Evolutionary conservation across 163 green algal genomes (phyloP).

Genomic region (Chlorella variabilis): DNA sequence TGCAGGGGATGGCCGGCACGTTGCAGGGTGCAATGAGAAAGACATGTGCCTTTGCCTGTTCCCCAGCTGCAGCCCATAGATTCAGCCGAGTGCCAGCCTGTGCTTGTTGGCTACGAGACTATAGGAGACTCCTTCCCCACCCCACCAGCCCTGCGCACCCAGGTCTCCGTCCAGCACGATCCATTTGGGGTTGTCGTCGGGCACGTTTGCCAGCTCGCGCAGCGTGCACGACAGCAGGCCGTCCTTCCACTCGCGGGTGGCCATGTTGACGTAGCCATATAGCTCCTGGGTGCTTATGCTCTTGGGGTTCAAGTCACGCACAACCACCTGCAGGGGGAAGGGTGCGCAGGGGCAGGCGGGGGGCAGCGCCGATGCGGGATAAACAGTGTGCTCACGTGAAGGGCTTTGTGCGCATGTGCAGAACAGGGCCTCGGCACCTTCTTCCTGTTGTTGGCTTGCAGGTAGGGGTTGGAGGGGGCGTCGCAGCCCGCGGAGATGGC

Average conservation of each 20-base stretch:
- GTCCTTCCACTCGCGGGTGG: conserved; percentile 95
- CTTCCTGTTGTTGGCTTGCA: conserved; percentile 83
- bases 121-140: no score
- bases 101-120: no score
- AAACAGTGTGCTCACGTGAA: neutral
- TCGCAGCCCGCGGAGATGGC: conserved; percentile 72
- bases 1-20: neutral
- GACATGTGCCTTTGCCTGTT: no score
- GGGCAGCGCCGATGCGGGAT: neutral
- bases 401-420: neutral
- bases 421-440: conserved; percentile 60
- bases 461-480: conserved; percentile 85
- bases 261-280: conserved; percentile 92
- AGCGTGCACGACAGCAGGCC: conserved; percentile 86
- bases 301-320: conserved; percentile 93
- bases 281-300: conserved; percentile 88
- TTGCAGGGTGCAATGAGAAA: neutral
- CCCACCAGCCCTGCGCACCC: conserved; percentile 37
- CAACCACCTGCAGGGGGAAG: conserved; percentile 77
- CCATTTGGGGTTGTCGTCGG: conserved; percentile 88
- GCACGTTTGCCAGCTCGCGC: conserved; percentile 91
- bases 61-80: no score
- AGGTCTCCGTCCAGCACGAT: conserved; percentile 97
- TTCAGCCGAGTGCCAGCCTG: no score
- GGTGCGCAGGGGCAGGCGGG: no score